Evolutionary conservation across 2,329 filamentous ascomycete genomes (phyloP).

Genomic region (Lecanosticta acicola): DNA sequence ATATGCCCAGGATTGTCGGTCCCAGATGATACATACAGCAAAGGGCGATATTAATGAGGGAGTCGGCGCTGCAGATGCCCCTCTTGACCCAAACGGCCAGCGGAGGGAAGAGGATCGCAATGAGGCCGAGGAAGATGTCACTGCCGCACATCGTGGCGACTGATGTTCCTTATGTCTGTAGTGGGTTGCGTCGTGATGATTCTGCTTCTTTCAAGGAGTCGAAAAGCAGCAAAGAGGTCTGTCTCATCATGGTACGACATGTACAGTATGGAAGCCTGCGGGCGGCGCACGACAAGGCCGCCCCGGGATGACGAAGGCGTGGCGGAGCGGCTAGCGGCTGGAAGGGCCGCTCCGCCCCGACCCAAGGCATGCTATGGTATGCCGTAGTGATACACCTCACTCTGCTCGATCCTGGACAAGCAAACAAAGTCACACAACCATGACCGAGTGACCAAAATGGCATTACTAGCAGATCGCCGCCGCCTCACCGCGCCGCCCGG

Average conservation of each 20-base stretch:
- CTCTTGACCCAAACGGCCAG: slow-evolving; percentile 86
- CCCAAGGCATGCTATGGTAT: not conserved
- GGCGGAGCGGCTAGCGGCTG: slow-evolving; percentile 1
- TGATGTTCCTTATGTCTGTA: not conserved
- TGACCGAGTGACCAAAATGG: slow-evolving; percentile 4
- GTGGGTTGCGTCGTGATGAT: not conserved
- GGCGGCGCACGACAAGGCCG: not conserved
- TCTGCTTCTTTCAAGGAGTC: not conserved
- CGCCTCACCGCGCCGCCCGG: slow-evolving; percentile 83
- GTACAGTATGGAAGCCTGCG: slow-evolving; percentile 5
- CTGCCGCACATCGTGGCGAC: slow-evolving; percentile 49
- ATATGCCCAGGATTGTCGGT: not conserved
- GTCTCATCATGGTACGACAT: not conserved
- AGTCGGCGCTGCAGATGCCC: slow-evolving; percentile 87
- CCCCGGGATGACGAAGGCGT: slow-evolving; percentile 3
- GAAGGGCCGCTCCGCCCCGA: not conserved
- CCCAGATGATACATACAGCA: slow-evolving; percentile 42
- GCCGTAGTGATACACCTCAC: slow-evolving; percentile 8
- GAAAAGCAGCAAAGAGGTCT: not conserved
- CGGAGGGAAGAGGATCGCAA: slow-evolving; percentile 56
- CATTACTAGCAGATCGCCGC: slow-evolving; percentile 65
- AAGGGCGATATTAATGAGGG: slow-evolving; percentile 89
- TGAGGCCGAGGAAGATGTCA: slow-evolving; percentile 56
- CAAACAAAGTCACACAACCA: slow-evolving; percentile 3
- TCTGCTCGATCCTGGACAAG: too few species aligned